Base-by-base conservation (phyloP, 2,329 filamentous ascomycete genomes). In the Sphaerulina vaccinii region DNA sequence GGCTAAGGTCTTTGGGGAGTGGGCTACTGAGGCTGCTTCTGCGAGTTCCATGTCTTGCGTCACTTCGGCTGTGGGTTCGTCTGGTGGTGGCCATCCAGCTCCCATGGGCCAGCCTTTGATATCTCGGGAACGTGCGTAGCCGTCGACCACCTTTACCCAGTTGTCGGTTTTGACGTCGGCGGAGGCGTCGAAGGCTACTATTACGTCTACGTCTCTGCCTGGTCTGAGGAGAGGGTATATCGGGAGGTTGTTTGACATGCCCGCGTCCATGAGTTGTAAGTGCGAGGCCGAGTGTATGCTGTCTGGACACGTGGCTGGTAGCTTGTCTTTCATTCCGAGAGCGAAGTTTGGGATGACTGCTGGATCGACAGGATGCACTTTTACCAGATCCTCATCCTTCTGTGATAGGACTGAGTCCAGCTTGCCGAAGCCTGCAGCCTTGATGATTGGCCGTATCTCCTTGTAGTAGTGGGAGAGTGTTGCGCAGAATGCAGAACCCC, bases 171-270 rank as follows among this genome's bases (percentile, higher is more conserved):
- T 89, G 54, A 96, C 88, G 62, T 99, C 93, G 16, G 91, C 91
- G 1, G 89, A 95, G 3, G 90, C 90, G 68, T 99, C 93, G 68
- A 99, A 99, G 2, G 91, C 89, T 39, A 99, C 82, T 39, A 97
- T 76, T 37, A 99, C 80, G 62, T 99, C 93, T 5, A 99, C 86
- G 51, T 95, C 81, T 29, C 93, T 82, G 2, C 91, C 92, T 0
- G 90, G 90, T 9, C 93, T 84, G 15, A 99, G 83, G 3, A 97
- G 79, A 0, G 93, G 93, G 68, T 99, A 99, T 36, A 97, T 91
- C 1, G 93, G 93, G 7, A 99, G 77, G 65, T 99, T 99, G 68
- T 99, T 97, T 59, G 88, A 95, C 93, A 99, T 99, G 44, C 93
- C 93, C 1, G 93, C 91, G 69, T 99, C 93, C 91, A 96, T 97